Evolutionary conservation across 768 basidiomycete species (phyloP), one percentile per base, ranked within the genome.

Genomic region (Floccularia luteovirens): DNA sequence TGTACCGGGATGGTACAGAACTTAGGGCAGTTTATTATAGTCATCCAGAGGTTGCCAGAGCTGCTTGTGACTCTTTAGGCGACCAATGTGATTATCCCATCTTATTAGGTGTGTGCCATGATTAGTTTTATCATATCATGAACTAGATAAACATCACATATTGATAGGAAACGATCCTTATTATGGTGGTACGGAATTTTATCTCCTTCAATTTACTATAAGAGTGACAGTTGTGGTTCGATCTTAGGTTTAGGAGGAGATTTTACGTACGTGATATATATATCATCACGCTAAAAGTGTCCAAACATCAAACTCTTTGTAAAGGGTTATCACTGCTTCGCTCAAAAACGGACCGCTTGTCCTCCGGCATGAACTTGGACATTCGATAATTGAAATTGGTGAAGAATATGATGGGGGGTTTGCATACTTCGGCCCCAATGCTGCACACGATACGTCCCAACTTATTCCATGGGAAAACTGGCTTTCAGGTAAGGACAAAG

Each of bases 331-430:
- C 41, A 90, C 87, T 7, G 75, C 85, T 1, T 89, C 86, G 1
- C 57, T 74, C 14, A 67, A 76, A 10, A 90, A 88, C 39, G 85
- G 86, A 0, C 74, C 83, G 13, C 69, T 84, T 14, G 82, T 88
- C 4, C 69, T 89, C 22, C 73, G 84, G 4, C 86, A 87, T 50
- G 86, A 88, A 56, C 73, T 88, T 1, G 86, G 86, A 0, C 86
- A 90, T 58, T 85, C 82, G 17, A 75, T 88, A 35, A 83, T 88
- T 48, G 62, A 75, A 5, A 79, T 86, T 14, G 87, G 87, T 3
- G 87, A 89, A 59, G 86, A 88, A 60, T 88, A 90, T 52, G 87
- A 89, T 47, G 86, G 85, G 10, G 86, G 83, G 3, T 76, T 58
- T 44, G 79, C 66, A 2, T 90, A 89, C 56, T 84, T 70, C 48